Percentiles rank a stretch among this genome's conserved stretches.
These are phyloP conservation scores for Candida ulmi DNA, from an alignment of 805 yeast genomes.

Conservation along the genomic window DNA sequence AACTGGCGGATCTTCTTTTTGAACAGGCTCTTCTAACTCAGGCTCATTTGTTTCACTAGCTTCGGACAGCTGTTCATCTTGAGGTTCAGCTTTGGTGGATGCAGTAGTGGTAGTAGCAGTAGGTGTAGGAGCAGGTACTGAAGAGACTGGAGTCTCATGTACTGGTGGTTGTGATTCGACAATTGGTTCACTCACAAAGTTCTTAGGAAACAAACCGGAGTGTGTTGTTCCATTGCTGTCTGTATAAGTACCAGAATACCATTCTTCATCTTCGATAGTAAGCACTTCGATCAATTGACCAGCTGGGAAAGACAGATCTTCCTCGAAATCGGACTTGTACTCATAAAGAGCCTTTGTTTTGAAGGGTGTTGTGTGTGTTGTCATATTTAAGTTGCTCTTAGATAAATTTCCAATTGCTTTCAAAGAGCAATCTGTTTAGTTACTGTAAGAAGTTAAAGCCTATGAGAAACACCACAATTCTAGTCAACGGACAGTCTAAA, in stretches of 20 bases:
- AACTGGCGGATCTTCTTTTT: neutral
- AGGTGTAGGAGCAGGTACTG: neutral
- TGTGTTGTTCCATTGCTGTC: slow-evolving; percentile 34
- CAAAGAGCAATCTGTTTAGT: too few species aligned
- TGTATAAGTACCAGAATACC: slow-evolving; percentile 71
- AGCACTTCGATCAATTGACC: slow-evolving; percentile 74
- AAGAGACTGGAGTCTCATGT: neutral
- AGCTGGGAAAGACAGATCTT: slow-evolving; percentile 67
- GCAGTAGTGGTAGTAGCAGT: too few species aligned
- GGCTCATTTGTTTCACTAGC: neutral
- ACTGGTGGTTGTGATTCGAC: too few species aligned
- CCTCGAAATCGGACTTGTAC: slow-evolving; percentile 68
- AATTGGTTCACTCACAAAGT: slow-evolving; percentile 51
- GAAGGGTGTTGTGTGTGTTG: slow-evolving; percentile 31
- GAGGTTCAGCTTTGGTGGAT: neutral
- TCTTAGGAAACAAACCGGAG: slow-evolving; percentile 83
- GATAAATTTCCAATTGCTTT: too few species aligned
- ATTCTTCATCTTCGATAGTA: slow-evolving; percentile 82
- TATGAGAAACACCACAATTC: too few species aligned
- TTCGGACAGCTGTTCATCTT: neutral
- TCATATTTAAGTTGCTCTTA: neutral
- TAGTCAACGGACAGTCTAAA: too few species aligned
- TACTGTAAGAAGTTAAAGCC: too few species aligned
- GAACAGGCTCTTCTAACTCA: neutral
- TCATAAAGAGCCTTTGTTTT: slow-evolving; percentile 63